A percentile compares a stretch with the other conserved stretches of the same genome.
These are phyloP conservation scores for Ailanthus altissimus DNA, from an alignment of 345 rosid species.

Conservation along the genomic window DNA sequence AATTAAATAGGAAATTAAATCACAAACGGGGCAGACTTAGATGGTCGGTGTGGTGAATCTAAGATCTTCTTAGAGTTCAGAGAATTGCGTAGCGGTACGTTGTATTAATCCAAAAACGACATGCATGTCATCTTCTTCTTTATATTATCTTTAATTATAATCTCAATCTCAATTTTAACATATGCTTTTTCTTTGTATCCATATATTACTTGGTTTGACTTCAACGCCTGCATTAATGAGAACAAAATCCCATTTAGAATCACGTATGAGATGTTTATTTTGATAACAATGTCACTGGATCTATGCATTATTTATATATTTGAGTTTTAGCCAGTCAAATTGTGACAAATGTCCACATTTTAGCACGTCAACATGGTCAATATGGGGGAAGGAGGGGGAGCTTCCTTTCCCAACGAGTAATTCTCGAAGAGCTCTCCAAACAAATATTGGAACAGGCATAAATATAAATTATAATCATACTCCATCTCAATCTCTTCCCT, in stretches of 20 bases:
- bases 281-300: background rate
- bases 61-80: constrained; percentile 27
- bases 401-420: background rate
- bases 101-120: constrained; percentile 34
- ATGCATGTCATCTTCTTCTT: constrained; percentile 13
- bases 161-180: background rate
- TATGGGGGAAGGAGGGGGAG: background rate
- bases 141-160: background rate
- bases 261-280: constrained; percentile 2
- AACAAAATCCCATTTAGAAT: constrained; percentile 11
- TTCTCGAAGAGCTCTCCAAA: background rate
- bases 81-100: constrained; percentile 25
- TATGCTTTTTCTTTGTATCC: background rate
- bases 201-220: constrained; percentile 14
- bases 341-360: background rate
- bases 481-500: background rate
- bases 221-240: background rate
- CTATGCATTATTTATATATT: background rate
- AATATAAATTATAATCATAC: background rate
- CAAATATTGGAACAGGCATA: background rate
- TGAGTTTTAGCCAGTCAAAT: background rate
- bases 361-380: constrained; percentile 5
- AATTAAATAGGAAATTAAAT: background rate
- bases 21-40: background rate
- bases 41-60: background rate